Base-by-base conservation (phyloP, 352 stramenopile genomes). In the Globisporangium yorkense region DNA sequence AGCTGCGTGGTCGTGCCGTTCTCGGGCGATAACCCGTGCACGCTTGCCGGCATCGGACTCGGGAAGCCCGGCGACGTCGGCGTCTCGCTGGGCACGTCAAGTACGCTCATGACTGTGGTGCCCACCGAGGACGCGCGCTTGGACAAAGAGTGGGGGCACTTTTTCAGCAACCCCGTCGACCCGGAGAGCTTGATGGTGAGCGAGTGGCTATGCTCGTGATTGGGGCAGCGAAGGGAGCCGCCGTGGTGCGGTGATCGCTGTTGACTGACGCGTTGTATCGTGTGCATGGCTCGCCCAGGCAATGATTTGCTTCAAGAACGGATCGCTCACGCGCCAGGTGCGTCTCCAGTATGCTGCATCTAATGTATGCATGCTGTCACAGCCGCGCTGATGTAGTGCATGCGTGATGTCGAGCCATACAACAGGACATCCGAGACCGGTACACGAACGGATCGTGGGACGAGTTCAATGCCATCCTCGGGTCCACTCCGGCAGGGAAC, bases 251-350 rank as follows among this genome's bases (percentile, higher is more conserved):
- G 24, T 27, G 4, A 7, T 45, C 27, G 16, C n/a, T 54, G 10
- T 27, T 49, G 29, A 0, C 51, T 39, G 29, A 5, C 15, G 16
- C 45, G 12, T 41, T 20, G 41, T 27, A 16, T 5, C 24, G 20
- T 49, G 20, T 29, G 4, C 12, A n/a, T 40, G 18, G 15, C 46
- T 48, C 27, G 9, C 1, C 56, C 3, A 87, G 68, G 83, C 76
- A 9, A 94, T 96, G 84, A 84, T 94, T 40, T 92, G 87, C 46
- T 94, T 90, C 70, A 92, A 94, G 69, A 94, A 94, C 48, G 84
- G 84, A 40, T 73, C 82, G 1, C 70, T 96, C 35, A 79, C 78
- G 13, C 78, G 87, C 35, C 66, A 96, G 67, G 67, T 75, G 54
- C 18, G 55, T 53, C 31, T 24, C 24, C 8, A 37, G 47, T 40